Conservation (phyloP, 1,284 basidiomycete species). For the Schizophyllum commune region DNA sequence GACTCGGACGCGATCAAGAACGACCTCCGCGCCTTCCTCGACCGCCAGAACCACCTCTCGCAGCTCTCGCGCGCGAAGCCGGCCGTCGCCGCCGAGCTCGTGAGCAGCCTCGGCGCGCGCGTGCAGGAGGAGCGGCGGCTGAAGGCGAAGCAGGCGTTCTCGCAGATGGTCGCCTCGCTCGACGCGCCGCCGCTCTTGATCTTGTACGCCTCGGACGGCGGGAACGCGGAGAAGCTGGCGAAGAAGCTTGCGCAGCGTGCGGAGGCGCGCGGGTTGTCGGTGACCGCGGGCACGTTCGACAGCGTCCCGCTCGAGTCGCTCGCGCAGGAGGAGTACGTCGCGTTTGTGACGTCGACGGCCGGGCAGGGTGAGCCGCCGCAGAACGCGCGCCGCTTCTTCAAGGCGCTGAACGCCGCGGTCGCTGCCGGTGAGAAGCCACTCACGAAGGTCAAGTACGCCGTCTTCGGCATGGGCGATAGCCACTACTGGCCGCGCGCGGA, state of each 20-base stretch:
- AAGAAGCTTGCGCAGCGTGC: conserved; percentile 83
- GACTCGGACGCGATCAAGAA: conserved; percentile 94
- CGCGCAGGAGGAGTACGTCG: conserved; percentile 75
- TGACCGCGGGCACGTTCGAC: conserved; percentile 68
- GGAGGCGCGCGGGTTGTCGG: conserved; percentile 79
- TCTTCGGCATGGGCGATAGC: conserved; percentile 96
- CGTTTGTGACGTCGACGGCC: conserved; percentile 92
- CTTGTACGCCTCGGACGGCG: conserved; percentile 91
- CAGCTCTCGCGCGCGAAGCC: conserved; percentile 83
- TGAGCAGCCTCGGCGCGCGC: conserved; percentile 78
- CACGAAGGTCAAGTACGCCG: conserved; percentile 64
- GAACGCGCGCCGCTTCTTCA: conserved; percentile 90
- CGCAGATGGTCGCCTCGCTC: conserved; percentile 39
- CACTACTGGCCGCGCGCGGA: conserved; percentile 99
- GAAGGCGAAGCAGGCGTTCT: conserved; percentile 61
- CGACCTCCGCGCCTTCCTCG: conserved; percentile 92
- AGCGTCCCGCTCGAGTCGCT: conserved; percentile 72
- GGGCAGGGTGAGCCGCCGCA: conserved; percentile 98
- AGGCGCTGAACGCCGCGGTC: conserved; percentile 70
- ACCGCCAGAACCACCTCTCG: conserved; percentile 93
- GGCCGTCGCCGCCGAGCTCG: conserved; percentile 76
- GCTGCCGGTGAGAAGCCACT: conserved; percentile 49
- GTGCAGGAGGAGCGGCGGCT: conserved; percentile 80
- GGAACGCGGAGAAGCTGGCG: conserved; percentile 92
- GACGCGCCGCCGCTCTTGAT: conserved; percentile 89